Conservation (phyloP, 2,329 filamentous ascomycete species). For the Claviceps humidiphila region DNA sequence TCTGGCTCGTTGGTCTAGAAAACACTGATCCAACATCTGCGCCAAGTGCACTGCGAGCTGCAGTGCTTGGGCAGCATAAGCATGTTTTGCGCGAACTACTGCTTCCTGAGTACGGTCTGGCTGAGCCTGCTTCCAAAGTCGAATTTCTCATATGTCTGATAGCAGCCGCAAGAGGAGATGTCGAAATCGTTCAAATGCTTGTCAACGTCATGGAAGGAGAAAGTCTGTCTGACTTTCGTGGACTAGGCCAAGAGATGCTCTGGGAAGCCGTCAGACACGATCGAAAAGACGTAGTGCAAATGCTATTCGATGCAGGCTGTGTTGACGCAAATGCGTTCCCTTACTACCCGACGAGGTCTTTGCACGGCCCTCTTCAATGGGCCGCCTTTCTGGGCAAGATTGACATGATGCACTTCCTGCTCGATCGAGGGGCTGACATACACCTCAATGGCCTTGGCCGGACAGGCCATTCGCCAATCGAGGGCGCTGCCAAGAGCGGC, state of each 20-base stretch:
- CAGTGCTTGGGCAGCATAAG: neutral
- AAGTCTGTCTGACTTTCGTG: neutral
- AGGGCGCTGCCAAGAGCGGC: neutral
- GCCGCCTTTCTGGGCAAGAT: neutral
- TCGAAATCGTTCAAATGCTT: neutral
- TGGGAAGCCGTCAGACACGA: neutral
- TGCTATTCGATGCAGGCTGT: neutral
- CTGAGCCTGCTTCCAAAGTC: neutral
- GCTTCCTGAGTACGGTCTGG: neutral
- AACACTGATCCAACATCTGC: neutral
- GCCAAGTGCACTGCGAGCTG: slow-evolving; percentile 1
- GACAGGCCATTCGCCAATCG: neutral
- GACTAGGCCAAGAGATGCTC: neutral
- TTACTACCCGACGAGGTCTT: no score
- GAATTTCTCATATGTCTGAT: neutral
- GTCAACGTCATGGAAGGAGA: neutral
- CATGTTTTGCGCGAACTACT: neutral
- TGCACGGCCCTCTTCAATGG: neutral
- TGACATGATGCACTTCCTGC: neutral
- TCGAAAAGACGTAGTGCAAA: neutral
- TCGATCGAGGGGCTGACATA: neutral
- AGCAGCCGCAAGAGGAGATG: neutral
- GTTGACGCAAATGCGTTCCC: neutral
- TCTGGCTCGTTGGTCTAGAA: no score
- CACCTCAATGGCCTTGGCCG: neutral